These are phyloP conservation scores for Biscogniauxia sp. DNA, from an alignment of 2,329 filamentous ascomycete genomes.

Conservation along the genomic window DNA sequence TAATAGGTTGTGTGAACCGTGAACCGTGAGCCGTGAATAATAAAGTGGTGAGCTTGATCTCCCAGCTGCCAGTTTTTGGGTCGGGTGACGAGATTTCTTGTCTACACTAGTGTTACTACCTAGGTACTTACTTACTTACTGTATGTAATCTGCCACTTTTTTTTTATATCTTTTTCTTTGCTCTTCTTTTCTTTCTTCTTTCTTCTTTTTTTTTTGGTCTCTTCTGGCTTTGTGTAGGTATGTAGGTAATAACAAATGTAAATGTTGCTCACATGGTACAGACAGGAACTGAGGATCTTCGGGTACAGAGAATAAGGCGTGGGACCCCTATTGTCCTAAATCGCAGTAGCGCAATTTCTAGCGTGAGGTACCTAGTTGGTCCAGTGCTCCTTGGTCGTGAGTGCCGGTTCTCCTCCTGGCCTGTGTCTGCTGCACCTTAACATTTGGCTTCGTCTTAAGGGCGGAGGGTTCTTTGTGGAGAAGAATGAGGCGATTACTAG, in stretches of 20 bases:
- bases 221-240: neutral
- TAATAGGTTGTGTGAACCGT: no score
- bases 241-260: no score
- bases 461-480: neutral
- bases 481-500: neutral
- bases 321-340: neutral
- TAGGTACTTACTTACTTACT: neutral
- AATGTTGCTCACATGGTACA: neutral
- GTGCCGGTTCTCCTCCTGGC: neutral
- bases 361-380: neutral
- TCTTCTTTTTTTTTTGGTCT: no score
- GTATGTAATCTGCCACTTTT: neutral
- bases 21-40: no score
- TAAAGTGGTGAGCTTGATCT: no score
- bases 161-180: neutral
- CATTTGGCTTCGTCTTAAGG: neutral
- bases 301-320: neutral
- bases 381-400: neutral
- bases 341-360: neutral
- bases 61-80: neutral
- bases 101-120: neutral
- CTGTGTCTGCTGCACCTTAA: neutral
- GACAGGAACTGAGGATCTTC: neutral
- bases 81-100: constrained; percentile 18
- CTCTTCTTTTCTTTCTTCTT: no score